Conservation (phyloP, 768 basidiomycete genomes). For the Lepiota subincarnata region DNA sequence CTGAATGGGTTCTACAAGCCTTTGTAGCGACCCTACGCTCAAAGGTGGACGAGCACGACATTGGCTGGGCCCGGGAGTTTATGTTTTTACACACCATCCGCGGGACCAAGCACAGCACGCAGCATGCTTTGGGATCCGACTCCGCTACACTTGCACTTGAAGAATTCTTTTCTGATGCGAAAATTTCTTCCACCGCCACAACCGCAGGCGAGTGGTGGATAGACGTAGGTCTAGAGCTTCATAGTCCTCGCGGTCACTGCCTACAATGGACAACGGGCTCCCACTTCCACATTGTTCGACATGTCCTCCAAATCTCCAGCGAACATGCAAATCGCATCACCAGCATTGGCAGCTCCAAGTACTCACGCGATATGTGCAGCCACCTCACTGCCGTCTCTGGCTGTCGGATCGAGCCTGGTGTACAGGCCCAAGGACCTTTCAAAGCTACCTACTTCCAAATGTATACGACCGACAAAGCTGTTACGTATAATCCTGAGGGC, state of each 20-base stretch:
- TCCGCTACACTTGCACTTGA: not conserved
- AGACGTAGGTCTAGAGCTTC: conserved; percentile 26
- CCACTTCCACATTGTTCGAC: conserved; percentile 19
- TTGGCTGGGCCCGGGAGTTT: conserved; percentile 17
- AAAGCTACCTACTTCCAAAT: conserved; percentile 23
- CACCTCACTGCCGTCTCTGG: conserved; percentile 27
- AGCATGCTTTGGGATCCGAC: conserved; percentile 11
- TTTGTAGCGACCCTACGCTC: conserved; percentile 17
- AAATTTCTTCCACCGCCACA: too few species aligned
- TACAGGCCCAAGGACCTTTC: conserved; percentile 13
- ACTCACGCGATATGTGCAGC: conserved; percentile 22
- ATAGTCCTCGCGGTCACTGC: conserved; percentile 14
- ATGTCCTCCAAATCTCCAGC: conserved; percentile 13
- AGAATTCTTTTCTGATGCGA: not conserved
- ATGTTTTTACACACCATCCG: conserved; percentile 25
- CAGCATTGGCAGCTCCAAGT: conserved; percentile 16
- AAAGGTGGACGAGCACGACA: not conserved
- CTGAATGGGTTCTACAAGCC: not conserved
- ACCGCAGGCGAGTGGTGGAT: conserved; percentile 24
- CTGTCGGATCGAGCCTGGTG: conserved; percentile 23
- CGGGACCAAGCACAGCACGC: conserved; percentile 18
- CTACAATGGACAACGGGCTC: conserved; percentile 26
- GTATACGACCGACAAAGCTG: conserved; percentile 31
- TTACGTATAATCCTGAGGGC: conserved; percentile 18
- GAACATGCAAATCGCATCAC: conserved; percentile 19